phyloP scores from a whole-genome alignment of 2,329 filamentous ascomycete genomes.

The Incumbomyces delicatus region DNA sequence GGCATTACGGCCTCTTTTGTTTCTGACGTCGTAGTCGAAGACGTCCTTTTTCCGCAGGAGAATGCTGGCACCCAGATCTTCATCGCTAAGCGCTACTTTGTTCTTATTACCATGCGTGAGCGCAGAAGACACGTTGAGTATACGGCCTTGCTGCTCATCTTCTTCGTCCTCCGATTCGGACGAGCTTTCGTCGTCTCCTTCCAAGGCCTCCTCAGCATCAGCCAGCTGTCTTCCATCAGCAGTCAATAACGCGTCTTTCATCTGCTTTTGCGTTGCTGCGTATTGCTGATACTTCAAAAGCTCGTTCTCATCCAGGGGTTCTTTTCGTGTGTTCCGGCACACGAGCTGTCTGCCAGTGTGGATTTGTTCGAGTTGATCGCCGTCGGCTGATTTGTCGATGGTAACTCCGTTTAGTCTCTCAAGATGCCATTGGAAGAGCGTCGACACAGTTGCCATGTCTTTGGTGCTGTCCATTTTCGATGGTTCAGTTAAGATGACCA shows the following conservation, averaged over 20 bases:
- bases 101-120: conserved; percentile 75
- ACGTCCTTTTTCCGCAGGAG: conserved; percentile 78
- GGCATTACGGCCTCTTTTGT: conserved; percentile 83
- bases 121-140: conserved; percentile 77
- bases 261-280: conserved; percentile 74
- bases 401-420: conserved; percentile 56
- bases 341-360: conserved; percentile 54
- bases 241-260: conserved; percentile 69
- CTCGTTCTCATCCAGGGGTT: conserved; percentile 65
- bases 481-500: conserved; percentile 79
- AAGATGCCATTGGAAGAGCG: conserved; percentile 72
- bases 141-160: conserved; percentile 80
- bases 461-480: conserved; percentile 17
- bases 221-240: conserved; percentile 42
- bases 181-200: conserved; percentile 77
- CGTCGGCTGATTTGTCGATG: conserved; percentile 43
- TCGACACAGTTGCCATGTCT: conserved; percentile 33
- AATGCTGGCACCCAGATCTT: conserved; percentile 85
- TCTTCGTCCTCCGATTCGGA: conserved; percentile 86
- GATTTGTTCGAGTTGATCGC: conserved; percentile 57
- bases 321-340: conserved; percentile 51
- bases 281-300: conserved; percentile 81
- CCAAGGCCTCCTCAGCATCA: conserved; percentile 60
- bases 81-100: conserved; percentile 76
- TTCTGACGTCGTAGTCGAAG: conserved; percentile 87